phyloP scores from a whole-genome alignment of 2,329 filamentous ascomycete species.

The Arthrobotrys conoides region DNA sequence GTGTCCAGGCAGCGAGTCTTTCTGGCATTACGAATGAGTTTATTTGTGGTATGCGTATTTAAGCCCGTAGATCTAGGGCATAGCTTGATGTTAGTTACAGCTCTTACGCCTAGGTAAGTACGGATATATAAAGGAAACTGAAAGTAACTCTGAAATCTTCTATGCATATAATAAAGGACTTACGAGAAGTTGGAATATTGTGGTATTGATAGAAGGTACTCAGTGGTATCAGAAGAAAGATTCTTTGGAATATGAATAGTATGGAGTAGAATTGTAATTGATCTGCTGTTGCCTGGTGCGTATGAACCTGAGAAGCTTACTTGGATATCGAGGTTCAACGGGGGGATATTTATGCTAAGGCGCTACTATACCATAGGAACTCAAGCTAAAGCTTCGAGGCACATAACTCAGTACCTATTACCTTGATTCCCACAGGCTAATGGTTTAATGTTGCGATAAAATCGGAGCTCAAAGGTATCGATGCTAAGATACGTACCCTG shows the following conservation, averaged over 20 bases:
- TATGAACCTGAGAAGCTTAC: not conserved
- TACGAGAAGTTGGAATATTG: not conserved
- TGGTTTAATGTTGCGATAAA: too few relatives aligned
- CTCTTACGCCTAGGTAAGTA: too few relatives aligned
- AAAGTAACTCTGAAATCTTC: too few relatives aligned
- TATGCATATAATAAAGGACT: not conserved
- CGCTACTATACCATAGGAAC: not conserved
- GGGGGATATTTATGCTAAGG: constrained; percentile 12
- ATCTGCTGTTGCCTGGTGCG: not conserved
- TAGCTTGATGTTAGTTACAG: not conserved
- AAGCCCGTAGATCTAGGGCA: not conserved
- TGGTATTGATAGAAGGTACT: too few relatives aligned
- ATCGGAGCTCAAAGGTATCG: not conserved
- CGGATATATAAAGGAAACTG: too few relatives aligned
- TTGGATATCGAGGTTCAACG: constrained; percentile 2
- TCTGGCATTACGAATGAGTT: constrained; percentile 3
- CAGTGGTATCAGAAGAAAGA: not conserved
- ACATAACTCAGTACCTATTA: not conserved
- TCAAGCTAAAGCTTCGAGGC: not conserved
- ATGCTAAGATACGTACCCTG: not conserved
- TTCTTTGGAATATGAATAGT: not conserved
- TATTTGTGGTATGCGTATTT: too few relatives aligned
- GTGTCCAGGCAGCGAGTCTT: constrained; percentile 31
- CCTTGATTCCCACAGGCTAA: too few relatives aligned
- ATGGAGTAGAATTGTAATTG: too few relatives aligned